These are phyloP conservation scores for Nakazawaea sp. DNA, from an alignment of 805 yeast species.

Conservation along the genomic window DNA sequence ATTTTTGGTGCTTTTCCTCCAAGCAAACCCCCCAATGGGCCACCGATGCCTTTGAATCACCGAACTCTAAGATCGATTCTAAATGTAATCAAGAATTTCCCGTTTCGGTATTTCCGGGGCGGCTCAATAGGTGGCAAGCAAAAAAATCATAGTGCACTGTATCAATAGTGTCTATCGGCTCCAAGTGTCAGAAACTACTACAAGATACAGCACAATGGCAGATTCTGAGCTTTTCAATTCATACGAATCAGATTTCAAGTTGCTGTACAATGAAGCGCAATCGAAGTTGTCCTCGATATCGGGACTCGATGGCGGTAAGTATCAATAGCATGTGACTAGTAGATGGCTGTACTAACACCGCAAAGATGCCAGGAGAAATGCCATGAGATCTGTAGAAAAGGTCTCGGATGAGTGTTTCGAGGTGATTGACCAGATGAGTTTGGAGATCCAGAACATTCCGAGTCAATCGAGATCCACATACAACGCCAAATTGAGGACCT, in stretches of 20 bases:
- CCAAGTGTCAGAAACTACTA: no score
- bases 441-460: slow-evolving; percentile 84
- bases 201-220: slow-evolving; percentile 1
- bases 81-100: no score
- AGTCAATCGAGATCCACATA: slow-evolving; percentile 61
- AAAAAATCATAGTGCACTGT: no score
- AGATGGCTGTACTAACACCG: slow-evolving; percentile 4
- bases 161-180: no score
- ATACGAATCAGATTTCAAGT: slow-evolving; percentile 67
- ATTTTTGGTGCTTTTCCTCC: no score
- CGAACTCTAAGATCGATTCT: no score
- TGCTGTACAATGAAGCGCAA: slow-evolving; percentile 63
- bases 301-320: slow-evolving; percentile 37
- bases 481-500: slow-evolving; percentile 72
- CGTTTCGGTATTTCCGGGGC: no score
- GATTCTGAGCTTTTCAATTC: slow-evolving; percentile 47
- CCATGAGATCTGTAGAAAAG: slow-evolving; percentile 54
- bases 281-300: slow-evolving; percentile 54
- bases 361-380: slow-evolving; percentile 40
- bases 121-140: no score
- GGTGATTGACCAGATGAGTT: slow-evolving; percentile 76
- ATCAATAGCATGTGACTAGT: slow-evolving; percentile 5
- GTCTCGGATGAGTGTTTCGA: slow-evolving; percentile 78
- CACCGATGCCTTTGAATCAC: no score
- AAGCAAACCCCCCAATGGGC: no score